A percentile compares a stretch with the other conserved stretches of the same genome.
phyloP scores from a whole-genome alignment of 768 basidiomycete genomes.

The Cubamyces sp. region DNA sequence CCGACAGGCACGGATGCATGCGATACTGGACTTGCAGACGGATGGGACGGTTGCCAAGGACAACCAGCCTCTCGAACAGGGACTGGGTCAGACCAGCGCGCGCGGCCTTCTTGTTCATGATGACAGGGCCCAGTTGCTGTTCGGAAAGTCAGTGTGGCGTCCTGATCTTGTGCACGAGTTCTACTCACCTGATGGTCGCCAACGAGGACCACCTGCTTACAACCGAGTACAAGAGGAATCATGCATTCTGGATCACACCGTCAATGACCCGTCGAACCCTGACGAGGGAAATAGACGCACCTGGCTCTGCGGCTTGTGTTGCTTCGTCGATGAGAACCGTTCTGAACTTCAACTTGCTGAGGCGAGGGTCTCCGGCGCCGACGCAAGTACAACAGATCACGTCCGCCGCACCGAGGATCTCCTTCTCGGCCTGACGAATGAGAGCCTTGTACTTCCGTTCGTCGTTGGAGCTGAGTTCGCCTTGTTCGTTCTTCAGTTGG shows the following conservation, averaged over 20 bases:
- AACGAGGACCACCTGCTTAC: slow-evolving; percentile 97
- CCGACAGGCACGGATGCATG: slow-evolving; percentile 99
- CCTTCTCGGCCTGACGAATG: slow-evolving; percentile 95
- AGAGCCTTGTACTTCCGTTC: slow-evolving; percentile 98
- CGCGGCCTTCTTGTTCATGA: slow-evolving; percentile 99
- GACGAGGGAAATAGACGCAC: slow-evolving; percentile 44
- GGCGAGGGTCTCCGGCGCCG: slow-evolving; percentile 93
- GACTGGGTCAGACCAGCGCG: slow-evolving; percentile 99
- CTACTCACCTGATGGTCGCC: slow-evolving; percentile 77
- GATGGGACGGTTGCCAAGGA: slow-evolving; percentile 94
- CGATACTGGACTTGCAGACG: slow-evolving; percentile 99
- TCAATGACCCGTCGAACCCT: background rate
- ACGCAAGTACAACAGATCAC: slow-evolving; percentile 99
- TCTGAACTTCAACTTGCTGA: slow-evolving; percentile 97
- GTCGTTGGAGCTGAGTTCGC: slow-evolving; percentile 94
- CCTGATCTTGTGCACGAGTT: slow-evolving; percentile 6
- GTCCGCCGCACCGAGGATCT: slow-evolving; percentile 92
- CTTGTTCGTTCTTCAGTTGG: slow-evolving; percentile 96
- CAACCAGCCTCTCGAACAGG: slow-evolving; percentile 94
- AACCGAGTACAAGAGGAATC: slow-evolving; percentile 97
- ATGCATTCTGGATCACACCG: slow-evolving; percentile 78
- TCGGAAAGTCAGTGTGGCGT: slow-evolving; percentile 15
- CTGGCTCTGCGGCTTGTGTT: slow-evolving; percentile 96
- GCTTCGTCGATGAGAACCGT: slow-evolving; percentile 99
- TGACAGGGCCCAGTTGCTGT: slow-evolving; percentile 95